These are phyloP conservation scores for Chionographis japonica DNA, from an alignment of 106 monocot genomes.

Conservation along the genomic window DNA sequence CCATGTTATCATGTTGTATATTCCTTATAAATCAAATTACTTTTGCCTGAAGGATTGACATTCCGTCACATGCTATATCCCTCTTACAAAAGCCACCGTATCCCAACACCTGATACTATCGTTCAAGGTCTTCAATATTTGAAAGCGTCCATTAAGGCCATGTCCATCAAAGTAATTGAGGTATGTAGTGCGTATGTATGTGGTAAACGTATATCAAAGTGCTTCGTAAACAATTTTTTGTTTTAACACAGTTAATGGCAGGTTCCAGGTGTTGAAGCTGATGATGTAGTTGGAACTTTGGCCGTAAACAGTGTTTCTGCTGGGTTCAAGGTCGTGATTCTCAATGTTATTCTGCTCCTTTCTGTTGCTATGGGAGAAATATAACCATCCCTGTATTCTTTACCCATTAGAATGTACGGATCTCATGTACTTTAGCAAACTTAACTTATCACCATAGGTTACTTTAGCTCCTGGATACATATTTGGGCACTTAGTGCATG, in stretches of 20 bases:
- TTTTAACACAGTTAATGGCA: slow-evolving; percentile 21
- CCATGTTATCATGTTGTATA: background rate
- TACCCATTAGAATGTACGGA: background rate
- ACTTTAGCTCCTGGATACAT: too few relatives aligned
- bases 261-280: slow-evolving; percentile 99
- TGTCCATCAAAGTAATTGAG: slow-evolving; percentile 99
- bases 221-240: background rate
- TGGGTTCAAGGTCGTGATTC: slow-evolving; percentile 70
- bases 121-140: slow-evolving; percentile 91
- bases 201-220: background rate
- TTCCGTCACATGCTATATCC: slow-evolving; percentile 88
- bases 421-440: too few relatives aligned
- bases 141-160: slow-evolving; percentile 96
- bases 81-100: slow-evolving; percentile 79
- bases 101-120: slow-evolving; percentile 96
- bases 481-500: too few relatives aligned
- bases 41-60: slow-evolving; percentile 53
- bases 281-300: slow-evolving; percentile 98
- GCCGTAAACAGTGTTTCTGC: slow-evolving; percentile 79
- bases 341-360: background rate
- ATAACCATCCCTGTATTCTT: background rate
- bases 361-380: background rate
- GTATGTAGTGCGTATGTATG: slow-evolving; percentile 26
- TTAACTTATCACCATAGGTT: too few relatives aligned
- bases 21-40: slow-evolving; percentile 9